A percentile compares a stretch with the other conserved stretches of the same genome.
Evolutionary conservation across 2,329 filamentous ascomycete species (phyloP).

Genomic region (Hypoxylon sp.): DNA sequence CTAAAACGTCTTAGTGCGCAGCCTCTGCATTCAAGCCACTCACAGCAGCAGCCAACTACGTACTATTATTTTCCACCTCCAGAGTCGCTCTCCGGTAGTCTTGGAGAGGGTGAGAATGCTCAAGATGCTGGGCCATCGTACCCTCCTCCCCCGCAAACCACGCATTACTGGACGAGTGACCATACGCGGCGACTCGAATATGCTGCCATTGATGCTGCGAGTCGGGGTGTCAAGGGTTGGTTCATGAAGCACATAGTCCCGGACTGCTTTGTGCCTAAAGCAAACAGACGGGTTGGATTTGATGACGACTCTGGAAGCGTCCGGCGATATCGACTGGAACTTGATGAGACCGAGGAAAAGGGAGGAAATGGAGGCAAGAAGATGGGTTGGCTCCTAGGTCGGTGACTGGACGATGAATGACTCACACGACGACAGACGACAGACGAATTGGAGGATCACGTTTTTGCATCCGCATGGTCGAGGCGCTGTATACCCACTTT

Average conservation of each 20-base stretch:
- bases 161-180: conserved; percentile 77
- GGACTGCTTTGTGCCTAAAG: conserved; percentile 69
- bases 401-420: conserved; percentile 36
- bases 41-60: conserved; percentile 52
- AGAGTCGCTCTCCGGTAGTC: conserved; percentile 51
- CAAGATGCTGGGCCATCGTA: conserved; percentile 48
- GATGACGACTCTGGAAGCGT: conserved; percentile 75
- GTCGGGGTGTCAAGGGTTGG: conserved; percentile 71
- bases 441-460: conserved; percentile 37
- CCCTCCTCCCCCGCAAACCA: conserved; percentile 67
- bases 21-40: conserved; percentile 45
- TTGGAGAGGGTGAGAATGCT: conserved; percentile 27
- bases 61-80: conserved; percentile 66
- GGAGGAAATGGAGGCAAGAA: conserved; percentile 44
- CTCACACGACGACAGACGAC: conserved; percentile 32
- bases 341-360: conserved; percentile 59
- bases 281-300: conserved; percentile 65
- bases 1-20: conserved; percentile 45
- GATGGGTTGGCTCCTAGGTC: conserved; percentile 51
- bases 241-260: conserved; percentile 69
- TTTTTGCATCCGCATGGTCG: conserved; percentile 47
- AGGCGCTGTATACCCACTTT: conserved; percentile 52
- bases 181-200: conserved; percentile 73
- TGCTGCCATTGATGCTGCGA: conserved; percentile 74
- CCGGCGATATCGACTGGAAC: conserved; percentile 70